These are phyloP conservation scores for Gossypium schwendimanii DNA, from an alignment of 441 rosid genomes.

Conservation along the genomic window DNA sequence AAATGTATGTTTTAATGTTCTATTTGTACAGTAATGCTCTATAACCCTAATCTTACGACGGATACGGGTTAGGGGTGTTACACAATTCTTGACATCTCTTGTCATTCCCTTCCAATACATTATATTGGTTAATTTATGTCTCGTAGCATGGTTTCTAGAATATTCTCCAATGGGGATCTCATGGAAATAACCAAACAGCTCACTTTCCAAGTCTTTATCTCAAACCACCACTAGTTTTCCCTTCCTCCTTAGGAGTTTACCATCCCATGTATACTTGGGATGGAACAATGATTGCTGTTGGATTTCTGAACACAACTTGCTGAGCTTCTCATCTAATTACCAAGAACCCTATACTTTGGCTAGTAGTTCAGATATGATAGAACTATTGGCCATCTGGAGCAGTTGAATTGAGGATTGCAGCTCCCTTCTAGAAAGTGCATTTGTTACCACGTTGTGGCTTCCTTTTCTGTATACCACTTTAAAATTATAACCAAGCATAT, in stretches of 20 bases:
- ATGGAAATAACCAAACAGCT: background rate
- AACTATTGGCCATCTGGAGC: background rate
- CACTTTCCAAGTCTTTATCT: background rate
- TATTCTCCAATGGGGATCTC: background rate
- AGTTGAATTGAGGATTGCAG: background rate
- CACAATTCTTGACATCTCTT: no score
- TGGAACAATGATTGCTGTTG: background rate
- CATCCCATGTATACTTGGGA: background rate
- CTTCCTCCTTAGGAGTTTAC: background rate
- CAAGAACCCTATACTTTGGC: background rate
- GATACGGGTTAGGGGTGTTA: no score
- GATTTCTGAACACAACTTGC: background rate
- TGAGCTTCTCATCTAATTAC: background rate
- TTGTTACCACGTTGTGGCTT: background rate
- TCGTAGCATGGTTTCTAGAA: background rate
- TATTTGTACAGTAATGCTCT: no score
- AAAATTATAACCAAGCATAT: background rate
- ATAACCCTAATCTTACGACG: no score
- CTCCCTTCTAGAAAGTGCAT: background rate
- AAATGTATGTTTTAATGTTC: no score
- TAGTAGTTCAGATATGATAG: background rate
- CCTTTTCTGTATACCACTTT: background rate
- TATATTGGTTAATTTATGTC: background rate
- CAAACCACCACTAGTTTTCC: background rate
- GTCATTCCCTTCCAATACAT: background rate